Percentiles rank a stretch among this genome's conserved stretches.
phyloP scores from a whole-genome alignment of 2,329 filamentous ascomycete species.

The Claviceps pazoutovae region DNA sequence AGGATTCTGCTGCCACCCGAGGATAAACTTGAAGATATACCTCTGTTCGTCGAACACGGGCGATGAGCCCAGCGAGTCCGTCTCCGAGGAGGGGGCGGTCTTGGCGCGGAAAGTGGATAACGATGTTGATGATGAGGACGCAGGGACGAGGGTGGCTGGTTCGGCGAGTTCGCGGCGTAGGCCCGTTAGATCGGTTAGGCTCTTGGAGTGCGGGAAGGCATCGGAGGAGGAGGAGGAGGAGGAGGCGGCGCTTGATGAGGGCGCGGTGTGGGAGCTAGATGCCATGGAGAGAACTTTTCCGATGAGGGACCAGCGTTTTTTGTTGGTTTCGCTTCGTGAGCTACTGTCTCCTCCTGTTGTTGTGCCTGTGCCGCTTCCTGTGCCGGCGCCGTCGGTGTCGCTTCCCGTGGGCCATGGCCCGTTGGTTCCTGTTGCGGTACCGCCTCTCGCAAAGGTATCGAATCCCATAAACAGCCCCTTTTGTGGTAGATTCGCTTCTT shows the following conservation, averaged over 20 bases:
- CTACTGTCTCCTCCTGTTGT: no score
- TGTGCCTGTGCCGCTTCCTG: no score
- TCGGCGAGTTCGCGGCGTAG: background rate
- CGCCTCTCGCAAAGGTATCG: conserved; percentile 26
- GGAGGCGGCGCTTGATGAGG: background rate
- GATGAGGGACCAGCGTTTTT: conserved; percentile 50
- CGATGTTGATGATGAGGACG: conserved; percentile 1
- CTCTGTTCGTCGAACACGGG: conserved; percentile 40
- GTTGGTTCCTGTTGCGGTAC: no score
- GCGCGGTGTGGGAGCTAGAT: conserved; percentile 9
- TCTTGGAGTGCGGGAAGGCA: background rate
- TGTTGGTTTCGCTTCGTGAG: conserved; percentile 18
- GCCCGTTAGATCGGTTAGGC: background rate
- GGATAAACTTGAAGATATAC: conserved; percentile 61
- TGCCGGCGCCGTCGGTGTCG: no score
- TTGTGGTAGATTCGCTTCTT: conserved; percentile 43
- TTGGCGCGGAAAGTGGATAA: conserved; percentile 9
- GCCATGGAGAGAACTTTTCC: conserved; percentile 43
- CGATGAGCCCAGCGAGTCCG: conserved; percentile 39
- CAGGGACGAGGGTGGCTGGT: background rate
- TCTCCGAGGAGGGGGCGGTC: conserved; percentile 31
- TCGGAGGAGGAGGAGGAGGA: background rate
- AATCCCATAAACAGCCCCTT: conserved; percentile 35
- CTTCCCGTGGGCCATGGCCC: no score
- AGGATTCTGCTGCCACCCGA: conserved; percentile 48